phyloP scores from a whole-genome alignment of 352 stramenopile genomes.

The Phytophthora vignae region DNA sequence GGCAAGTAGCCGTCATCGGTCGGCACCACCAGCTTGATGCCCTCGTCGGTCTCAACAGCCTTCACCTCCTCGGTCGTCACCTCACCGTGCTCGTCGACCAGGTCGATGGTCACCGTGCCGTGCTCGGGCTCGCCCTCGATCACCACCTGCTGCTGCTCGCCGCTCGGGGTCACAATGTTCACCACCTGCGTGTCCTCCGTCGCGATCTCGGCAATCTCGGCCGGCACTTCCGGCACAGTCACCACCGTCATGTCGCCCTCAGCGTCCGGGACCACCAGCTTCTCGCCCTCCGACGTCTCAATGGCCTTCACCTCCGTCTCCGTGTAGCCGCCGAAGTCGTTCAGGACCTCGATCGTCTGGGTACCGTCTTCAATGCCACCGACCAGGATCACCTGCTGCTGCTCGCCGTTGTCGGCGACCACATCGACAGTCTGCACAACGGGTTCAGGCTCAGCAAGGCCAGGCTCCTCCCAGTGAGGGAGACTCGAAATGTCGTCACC shows the following conservation, averaged over 20 bases:
- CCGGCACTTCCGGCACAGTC: constrained; percentile 12
- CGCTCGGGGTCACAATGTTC: constrained; percentile 10
- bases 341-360: constrained; percentile 12
- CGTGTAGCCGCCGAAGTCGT: constrained; percentile 15
- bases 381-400: constrained; percentile 11
- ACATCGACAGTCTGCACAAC: constrained; percentile 20
- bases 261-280: constrained; percentile 11
- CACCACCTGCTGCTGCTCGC: constrained; percentile 13
- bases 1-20: constrained; percentile 6
- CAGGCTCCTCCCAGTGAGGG: not conserved
- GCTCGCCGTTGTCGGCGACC: constrained; percentile 4
- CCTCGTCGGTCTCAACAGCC: constrained; percentile 10
- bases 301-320: constrained; percentile 9
- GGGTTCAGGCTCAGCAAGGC: not conserved
- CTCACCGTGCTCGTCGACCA: constrained; percentile 13
- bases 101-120: constrained; percentile 14
- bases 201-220: constrained; percentile 25
- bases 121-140: constrained; percentile 20
- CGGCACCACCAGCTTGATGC: constrained; percentile 12
- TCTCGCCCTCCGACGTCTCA: constrained; percentile 12
- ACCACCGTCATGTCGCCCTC: constrained; percentile 6
- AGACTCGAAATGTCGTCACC: too few species aligned
- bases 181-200: constrained; percentile 17
- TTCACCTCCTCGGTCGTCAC: constrained; percentile 8
- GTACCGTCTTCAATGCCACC: constrained; percentile 14